phyloP scores from a whole-genome alignment of 257 asterid genomes.

The Plantago ovata region DNA sequence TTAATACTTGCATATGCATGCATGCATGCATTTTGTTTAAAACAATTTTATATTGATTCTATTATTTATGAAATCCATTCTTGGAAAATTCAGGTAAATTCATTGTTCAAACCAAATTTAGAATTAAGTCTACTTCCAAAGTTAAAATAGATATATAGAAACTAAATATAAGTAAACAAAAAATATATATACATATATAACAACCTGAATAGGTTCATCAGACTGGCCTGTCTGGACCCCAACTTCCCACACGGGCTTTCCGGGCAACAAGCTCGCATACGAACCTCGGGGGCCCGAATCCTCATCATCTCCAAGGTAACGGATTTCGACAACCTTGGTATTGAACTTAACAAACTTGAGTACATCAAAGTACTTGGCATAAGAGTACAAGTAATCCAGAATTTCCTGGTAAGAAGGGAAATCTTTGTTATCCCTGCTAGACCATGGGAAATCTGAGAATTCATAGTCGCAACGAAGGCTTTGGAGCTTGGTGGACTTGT shows the following conservation, averaged over 20 bases:
- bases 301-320: constrained; percentile 43
- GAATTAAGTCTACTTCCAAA: background rate
- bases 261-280: constrained; percentile 46
- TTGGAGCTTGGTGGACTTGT: constrained; percentile 61
- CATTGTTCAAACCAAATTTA: background rate
- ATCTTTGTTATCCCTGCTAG: constrained; percentile 57
- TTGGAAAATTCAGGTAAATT: constrained; percentile 1
- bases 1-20: background rate
- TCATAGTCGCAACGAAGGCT: constrained; percentile 89
- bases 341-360: constrained; percentile 58
- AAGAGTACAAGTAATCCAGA: constrained; percentile 64
- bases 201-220: constrained; percentile 56
- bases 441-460: constrained; percentile 89
- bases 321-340: constrained; percentile 76
- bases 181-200: too few species aligned
- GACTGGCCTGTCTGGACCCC: constrained; percentile 54
- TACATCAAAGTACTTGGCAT: constrained; percentile 60
- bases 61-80: background rate
- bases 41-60: background rate
- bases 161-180: background rate
- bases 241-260: constrained; percentile 78
- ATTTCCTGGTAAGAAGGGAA: constrained; percentile 72
- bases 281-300: constrained; percentile 16
- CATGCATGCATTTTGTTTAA: constrained; percentile 25
- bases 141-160: background rate